phyloP scores from a whole-genome alignment of 148 eudicot species.

The Dysphania ambrosioides region DNA sequence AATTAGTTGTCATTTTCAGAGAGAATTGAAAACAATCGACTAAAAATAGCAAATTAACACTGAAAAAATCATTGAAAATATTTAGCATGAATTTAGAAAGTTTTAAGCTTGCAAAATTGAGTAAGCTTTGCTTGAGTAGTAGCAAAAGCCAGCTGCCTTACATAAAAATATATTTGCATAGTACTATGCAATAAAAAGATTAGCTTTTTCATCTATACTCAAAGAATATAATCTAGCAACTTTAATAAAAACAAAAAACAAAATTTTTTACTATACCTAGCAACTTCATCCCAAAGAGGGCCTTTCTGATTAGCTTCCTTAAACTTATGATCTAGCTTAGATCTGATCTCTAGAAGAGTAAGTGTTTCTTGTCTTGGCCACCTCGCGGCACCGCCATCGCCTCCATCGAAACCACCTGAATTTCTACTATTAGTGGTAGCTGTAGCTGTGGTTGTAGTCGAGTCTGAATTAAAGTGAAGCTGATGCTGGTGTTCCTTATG shows the following conservation, averaged over 20 bases:
- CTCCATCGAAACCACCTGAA: slow-evolving; percentile 30
- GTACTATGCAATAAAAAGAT: neutral
- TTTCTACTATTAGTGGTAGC: neutral
- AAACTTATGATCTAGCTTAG: slow-evolving; percentile 81
- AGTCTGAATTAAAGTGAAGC: slow-evolving; percentile 22
- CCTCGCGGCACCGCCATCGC: slow-evolving; percentile 54
- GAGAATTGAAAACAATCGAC: neutral
- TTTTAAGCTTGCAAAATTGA: neutral
- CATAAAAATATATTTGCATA: neutral
- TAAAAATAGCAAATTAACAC: neutral
- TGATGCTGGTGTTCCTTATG: neutral
- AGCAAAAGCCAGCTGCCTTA: slow-evolving; percentile 4
- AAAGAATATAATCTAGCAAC: neutral
- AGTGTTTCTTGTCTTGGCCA: slow-evolving; percentile 99
- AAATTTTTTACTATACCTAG: slow-evolving; percentile 49
- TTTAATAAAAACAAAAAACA: neutral
- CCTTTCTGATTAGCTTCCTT: slow-evolving; percentile 98
- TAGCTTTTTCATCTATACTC: neutral
- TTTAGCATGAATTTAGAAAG: neutral
- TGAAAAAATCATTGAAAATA: neutral
- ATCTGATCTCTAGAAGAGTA: slow-evolving; percentile 80
- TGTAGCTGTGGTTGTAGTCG: slow-evolving; percentile 12
- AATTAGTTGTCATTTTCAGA: neutral
- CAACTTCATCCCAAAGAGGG: slow-evolving; percentile 98
- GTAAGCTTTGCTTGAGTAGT: neutral